Evolutionary conservation across 352 stramenopile genomes (phyloP), one percentile per base, ranked within the genome.

Genomic region (Phytophthora fragariae): DNA sequence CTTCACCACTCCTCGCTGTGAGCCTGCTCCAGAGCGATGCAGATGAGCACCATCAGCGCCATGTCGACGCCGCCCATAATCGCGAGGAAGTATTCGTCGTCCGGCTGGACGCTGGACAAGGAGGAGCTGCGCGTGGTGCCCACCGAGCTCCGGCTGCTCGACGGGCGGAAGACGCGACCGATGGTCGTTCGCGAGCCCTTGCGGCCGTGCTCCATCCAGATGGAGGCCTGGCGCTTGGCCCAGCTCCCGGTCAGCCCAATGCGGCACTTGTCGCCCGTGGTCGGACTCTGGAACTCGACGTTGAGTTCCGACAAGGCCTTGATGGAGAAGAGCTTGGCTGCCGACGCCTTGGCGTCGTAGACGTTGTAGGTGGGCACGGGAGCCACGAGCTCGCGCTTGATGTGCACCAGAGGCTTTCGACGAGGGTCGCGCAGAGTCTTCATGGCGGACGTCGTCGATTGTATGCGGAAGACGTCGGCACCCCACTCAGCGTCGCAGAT

Each of bases 31-130:
- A 84, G 60, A n/a, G 79, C 73, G 46, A 84, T 75, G 52, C 79
- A 82, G 49, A 86, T 73, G 15, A 86, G 70, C 49, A 86, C 65
- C 46, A 84, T 79, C 21, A 86, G 68, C n/a, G 73, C 57, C 73
- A 82, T 82, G 37, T 86, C 79, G 2, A 84, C 62, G 15, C 76
- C 76, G 11, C 67, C 68, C 50, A 74, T 75, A 29, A 85, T 70
- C 50, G 69, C 72, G 39, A 85, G 62, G 24, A 76, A 79, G 33
- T 83, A 85, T 6, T 77, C 66, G 39, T 79, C 75, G 27, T 80
- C 64, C 15, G 73, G 47, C 33, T 78, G 57, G 12, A 47, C 62
- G 19, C 56, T 72, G 29, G 65, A 81, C 24, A 72, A 15, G 2
- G 63, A 80, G 0, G 70, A 79, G 29, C 65, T 65, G 41, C 65